Evolutionary conservation across 129 eudicot genomes (phyloP), one percentile per base, ranked within the genome.

Genomic region (Daucus carota): DNA sequence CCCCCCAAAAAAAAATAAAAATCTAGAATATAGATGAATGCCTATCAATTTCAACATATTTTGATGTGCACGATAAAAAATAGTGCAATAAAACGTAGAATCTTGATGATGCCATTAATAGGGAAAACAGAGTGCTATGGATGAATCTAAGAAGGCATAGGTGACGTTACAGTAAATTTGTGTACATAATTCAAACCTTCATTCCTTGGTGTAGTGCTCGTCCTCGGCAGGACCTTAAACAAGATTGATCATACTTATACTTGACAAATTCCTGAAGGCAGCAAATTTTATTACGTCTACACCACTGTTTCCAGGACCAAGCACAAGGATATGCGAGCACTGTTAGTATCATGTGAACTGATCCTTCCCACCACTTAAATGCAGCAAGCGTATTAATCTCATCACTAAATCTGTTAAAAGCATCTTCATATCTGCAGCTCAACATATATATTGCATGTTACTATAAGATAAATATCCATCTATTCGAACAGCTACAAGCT

Each of bases 281-380:
- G 46, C 83, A 88, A 33, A 91, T 80, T 79, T 91, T 91, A n/a
- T 87, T 85, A 73, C 87, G 87, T 75, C 97, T 77, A 68, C 97
- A 90, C 97, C 97, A 91, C 75, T 89, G 97, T 81, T 88, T 91
- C 97, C 95, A 91, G 31, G 95, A 91, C 95, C 97, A 91, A 74
- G 95, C 90, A 87, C 92, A 91, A 76, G 97, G 97, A 85, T 91
- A 91, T 24, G 95, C 94, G 75, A 91, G 80, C 80, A 91, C 82
- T 1, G 92, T 83, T 75, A 89, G 97, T 81, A 91, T 89, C 75
- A 90, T 91, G 86, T 91, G 87, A 14, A 91, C 92, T 33, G 97
- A 91, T 65, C 97, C 97, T 87, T 91, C 97, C 97, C 97, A 91
- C 97, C 97, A 91, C 72, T 91, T 93, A 81, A 87, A 91, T 71